These are phyloP conservation scores for Aspergillus spinulosporus DNA, from an alignment of 2,329 filamentous ascomycete genomes.

Conservation along the genomic window DNA sequence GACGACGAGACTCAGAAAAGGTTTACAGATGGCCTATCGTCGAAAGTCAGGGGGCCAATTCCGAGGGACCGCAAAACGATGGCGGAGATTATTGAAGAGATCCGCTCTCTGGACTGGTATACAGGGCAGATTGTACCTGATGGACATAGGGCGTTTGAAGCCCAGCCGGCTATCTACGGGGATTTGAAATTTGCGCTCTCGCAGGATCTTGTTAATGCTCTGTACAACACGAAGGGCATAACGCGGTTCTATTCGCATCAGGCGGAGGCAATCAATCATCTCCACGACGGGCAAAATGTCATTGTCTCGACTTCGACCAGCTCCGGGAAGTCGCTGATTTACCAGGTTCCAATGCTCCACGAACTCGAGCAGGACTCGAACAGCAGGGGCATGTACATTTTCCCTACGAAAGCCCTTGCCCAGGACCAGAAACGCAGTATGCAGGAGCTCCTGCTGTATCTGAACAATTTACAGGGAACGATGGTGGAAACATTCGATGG, in stretches of 20 bases:
- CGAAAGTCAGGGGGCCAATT: slow-evolving; percentile 66
- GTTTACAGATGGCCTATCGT: slow-evolving; percentile 32
- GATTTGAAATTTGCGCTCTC: slow-evolving; percentile 83
- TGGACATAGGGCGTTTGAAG: slow-evolving; percentile 86
- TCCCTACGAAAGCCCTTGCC: slow-evolving; percentile 92
- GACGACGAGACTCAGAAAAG: slow-evolving; percentile 25
- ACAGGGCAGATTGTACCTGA: slow-evolving; percentile 89
- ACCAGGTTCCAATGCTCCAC: slow-evolving; percentile 88
- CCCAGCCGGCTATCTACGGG: slow-evolving; percentile 77
- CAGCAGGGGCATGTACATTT: slow-evolving; percentile 93
- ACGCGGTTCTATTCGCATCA: slow-evolving; percentile 87
- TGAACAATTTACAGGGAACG: slow-evolving; percentile 72
- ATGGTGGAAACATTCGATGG: slow-evolving; percentile 95
- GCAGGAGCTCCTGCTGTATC: slow-evolving; percentile 77
- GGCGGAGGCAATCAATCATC: slow-evolving; percentile 84
- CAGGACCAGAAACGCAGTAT: slow-evolving; percentile 91
- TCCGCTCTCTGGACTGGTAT: slow-evolving; percentile 84
- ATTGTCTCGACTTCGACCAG: slow-evolving; percentile 94
- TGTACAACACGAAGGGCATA: slow-evolving; percentile 90
- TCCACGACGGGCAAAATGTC: slow-evolving; percentile 79
- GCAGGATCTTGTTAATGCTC: slow-evolving; percentile 88
- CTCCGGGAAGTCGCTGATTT: slow-evolving; percentile 97
- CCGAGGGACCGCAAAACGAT: slow-evolving; percentile 78
- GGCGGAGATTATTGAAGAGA: slow-evolving; percentile 78
- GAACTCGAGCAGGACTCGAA: slow-evolving; percentile 75